A percentile compares a stretch with the other conserved stretches of the same genome.
phyloP scores from a whole-genome alignment of 2,329 filamentous ascomycete species.

The Juglanconis oblonga region DNA sequence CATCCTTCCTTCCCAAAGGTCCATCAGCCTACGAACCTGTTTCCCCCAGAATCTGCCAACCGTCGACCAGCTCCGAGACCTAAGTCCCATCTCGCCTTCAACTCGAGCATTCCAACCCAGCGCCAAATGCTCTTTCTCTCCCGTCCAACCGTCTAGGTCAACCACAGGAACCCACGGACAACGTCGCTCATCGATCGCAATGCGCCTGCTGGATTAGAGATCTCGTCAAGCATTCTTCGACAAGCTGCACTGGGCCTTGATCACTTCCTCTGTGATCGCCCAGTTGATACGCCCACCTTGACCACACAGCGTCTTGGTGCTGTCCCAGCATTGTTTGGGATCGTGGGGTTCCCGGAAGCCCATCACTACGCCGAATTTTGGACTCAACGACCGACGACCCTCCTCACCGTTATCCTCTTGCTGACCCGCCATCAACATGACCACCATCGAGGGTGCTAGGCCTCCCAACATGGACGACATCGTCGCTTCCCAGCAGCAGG shows the following conservation, averaged over 20 bases:
- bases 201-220: constrained; percentile 19
- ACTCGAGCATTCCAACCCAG: background rate
- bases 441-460: constrained; percentile 13
- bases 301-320: constrained; percentile 2
- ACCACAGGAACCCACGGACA: constrained; percentile 2
- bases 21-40: too few species aligned
- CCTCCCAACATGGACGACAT: constrained; percentile 21
- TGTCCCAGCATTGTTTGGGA: background rate
- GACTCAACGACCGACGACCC: background rate
- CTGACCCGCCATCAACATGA: background rate
- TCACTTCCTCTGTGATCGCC: background rate
- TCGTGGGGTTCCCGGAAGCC: background rate
- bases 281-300: constrained; percentile 12
- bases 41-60: too few species aligned
- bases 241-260: constrained; percentile 15
- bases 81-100: background rate
- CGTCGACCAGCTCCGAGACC: too few species aligned
- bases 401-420: background rate
- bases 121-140: constrained; percentile 10
- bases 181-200: constrained; percentile 18
- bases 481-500: constrained; percentile 29
- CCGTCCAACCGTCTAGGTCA: background rate
- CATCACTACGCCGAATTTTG: background rate
- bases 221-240: constrained; percentile 18
- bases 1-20: background rate